A percentile compares a stretch with the other conserved stretches of the same genome.
phyloP scores from a whole-genome alignment of 2,329 filamentous ascomycete genomes.

The Clonostachys rosea region DNA sequence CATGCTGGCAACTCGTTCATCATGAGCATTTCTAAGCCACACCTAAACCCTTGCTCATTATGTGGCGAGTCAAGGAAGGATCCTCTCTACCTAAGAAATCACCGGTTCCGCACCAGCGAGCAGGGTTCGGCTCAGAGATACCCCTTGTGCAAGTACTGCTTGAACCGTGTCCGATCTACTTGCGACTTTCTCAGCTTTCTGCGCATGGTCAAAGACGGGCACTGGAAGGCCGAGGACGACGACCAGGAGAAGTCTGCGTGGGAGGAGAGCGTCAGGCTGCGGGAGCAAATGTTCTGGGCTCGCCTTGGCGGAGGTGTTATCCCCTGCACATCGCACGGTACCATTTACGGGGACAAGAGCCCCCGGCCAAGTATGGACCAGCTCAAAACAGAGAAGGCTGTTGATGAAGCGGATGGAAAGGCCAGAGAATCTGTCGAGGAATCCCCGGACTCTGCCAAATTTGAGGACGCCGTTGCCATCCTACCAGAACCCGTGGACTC shows the following conservation, averaged over 20 bases:
- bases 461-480: too few relatives aligned
- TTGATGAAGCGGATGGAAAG: not conserved
- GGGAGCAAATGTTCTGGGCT: constrained; percentile 97
- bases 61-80: constrained; percentile 81
- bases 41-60: constrained; percentile 70
- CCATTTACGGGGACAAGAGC: constrained; percentile 4
- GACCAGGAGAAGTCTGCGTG: constrained; percentile 85
- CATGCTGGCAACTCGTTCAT: constrained; percentile 35
- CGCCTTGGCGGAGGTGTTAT: constrained; percentile 88
- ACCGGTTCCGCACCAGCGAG: constrained; percentile 87
- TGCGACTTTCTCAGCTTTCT: constrained; percentile 93
- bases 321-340: constrained; percentile 32
- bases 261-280: constrained; percentile 86
- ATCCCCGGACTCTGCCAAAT: too few relatives aligned
- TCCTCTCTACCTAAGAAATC: constrained; percentile 67
- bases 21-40: constrained; percentile 42
- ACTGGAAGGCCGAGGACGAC: constrained; percentile 79
- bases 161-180: constrained; percentile 76
- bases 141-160: constrained; percentile 84
- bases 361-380: constrained; percentile 8
- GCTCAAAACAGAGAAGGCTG: not conserved
- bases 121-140: constrained; percentile 83
- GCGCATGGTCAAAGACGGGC: constrained; percentile 85
- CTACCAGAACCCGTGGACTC: too few relatives aligned
- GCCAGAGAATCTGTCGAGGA: too few relatives aligned